A percentile compares a stretch with the other conserved stretches of the same genome.
phyloP scores from a whole-genome alignment of 129 eudicot genomes.

The Flaveria brownii region DNA sequence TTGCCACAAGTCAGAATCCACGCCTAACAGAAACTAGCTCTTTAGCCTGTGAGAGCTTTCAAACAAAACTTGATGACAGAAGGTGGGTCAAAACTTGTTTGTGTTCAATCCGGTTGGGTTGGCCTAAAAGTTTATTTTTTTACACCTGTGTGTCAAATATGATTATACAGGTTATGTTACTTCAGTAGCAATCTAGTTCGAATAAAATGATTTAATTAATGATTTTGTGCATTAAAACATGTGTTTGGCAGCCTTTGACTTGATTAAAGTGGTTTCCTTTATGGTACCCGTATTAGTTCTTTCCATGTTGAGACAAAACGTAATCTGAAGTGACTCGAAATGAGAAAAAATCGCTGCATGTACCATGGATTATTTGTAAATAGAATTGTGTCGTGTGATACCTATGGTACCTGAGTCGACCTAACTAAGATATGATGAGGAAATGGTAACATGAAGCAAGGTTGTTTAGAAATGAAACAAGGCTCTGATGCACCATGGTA shows the following conservation, averaged over 20 bases:
- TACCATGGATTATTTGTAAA: neutral
- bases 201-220: neutral
- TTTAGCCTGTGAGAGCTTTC: neutral
- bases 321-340: neutral
- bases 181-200: neutral
- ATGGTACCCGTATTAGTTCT: neutral
- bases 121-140: neutral
- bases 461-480: neutral
- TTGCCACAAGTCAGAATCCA: neutral
- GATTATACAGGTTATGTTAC: neutral
- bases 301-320: neutral
- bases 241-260: neutral
- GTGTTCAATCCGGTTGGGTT: neutral
- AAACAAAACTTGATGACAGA: neutral
- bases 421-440: neutral
- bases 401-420: neutral
- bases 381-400: neutral
- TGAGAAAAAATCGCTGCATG: neutral
- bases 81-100: neutral
- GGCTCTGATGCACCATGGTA: too few species aligned
- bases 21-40: neutral
- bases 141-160: constrained; percentile 1
- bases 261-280: neutral
- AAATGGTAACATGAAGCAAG: neutral
- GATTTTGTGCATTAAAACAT: neutral